Percentiles rank a stretch among this genome's conserved stretches.
phyloP scores from a whole-genome alignment of 2,329 filamentous ascomycete genomes.

The Ophiosphaerella narmari region DNA sequence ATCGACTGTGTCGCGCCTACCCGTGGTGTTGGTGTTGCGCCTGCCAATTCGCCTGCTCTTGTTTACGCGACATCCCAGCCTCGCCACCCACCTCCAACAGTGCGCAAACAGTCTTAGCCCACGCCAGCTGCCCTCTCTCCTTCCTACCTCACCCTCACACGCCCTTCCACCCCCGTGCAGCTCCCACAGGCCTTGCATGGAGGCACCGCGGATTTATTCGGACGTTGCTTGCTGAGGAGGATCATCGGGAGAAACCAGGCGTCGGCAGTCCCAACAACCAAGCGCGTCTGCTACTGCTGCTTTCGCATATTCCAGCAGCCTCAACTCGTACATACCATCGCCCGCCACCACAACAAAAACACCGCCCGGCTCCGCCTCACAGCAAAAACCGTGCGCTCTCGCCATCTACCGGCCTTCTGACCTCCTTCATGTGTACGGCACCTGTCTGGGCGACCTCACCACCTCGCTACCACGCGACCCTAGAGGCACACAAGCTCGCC shows the following conservation, averaged over 20 bases:
- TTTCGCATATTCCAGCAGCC: slow-evolving; percentile 18
- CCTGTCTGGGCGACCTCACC: slow-evolving; percentile 11
- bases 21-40: slow-evolving; percentile 7
- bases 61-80: slow-evolving; percentile 23
- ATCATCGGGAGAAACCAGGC: slow-evolving; percentile 18
- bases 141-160: slow-evolving; percentile 12
- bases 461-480: slow-evolving; percentile 13
- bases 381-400: slow-evolving; percentile 19
- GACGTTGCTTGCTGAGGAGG: slow-evolving; percentile 42
- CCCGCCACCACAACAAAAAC: slow-evolving; percentile 14
- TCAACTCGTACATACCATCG: slow-evolving; percentile 33
- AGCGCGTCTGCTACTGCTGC: slow-evolving; percentile 1
- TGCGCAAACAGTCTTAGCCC: slow-evolving; percentile 29
- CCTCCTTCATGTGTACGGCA: slow-evolving; percentile 25
- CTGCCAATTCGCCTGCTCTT: slow-evolving; percentile 21
- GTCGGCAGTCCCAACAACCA: slow-evolving; percentile 9
- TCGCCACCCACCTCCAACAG: slow-evolving; percentile 9
- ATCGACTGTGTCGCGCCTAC: slow-evolving; percentile 14
- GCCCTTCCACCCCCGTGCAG: slow-evolving; percentile 13
- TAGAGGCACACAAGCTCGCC: slow-evolving; percentile 4
- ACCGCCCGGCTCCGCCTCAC: not conserved
- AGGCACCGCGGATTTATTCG: slow-evolving; percentile 22
- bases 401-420: slow-evolving; percentile 32
- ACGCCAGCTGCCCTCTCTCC: slow-evolving; percentile 12
- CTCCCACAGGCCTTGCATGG: slow-evolving; percentile 41